These are phyloP conservation scores for Ogataea paradorogensis DNA, from an alignment of 805 yeast genomes.

Conservation along the genomic window DNA sequence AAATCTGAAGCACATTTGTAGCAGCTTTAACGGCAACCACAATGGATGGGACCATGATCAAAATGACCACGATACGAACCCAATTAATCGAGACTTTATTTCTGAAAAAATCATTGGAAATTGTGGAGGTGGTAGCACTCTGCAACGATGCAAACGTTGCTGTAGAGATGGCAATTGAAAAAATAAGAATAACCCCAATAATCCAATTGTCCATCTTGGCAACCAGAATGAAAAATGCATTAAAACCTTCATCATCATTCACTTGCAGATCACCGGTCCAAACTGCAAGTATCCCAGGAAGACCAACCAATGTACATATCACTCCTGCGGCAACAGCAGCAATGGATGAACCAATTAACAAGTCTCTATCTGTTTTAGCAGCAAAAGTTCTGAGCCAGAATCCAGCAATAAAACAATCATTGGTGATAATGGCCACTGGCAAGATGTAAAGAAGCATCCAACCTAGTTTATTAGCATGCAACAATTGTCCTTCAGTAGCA, in stretches of 20 bases:
- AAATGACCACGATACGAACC: conserved; percentile 65
- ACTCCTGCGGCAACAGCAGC: conserved; percentile 67
- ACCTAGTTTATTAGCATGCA: conserved; percentile 68
- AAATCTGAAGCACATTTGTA: conserved; percentile 78
- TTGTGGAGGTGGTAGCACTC: conserved; percentile 82
- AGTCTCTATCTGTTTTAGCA: conserved; percentile 70
- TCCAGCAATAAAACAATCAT: conserved; percentile 86
- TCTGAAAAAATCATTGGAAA: conserved; percentile 86
- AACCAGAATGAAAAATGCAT: conserved; percentile 71
- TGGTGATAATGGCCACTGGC: conserved; percentile 82
- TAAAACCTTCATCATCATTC: conserved; percentile 53
- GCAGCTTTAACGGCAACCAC: conserved; percentile 83
- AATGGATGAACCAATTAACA: conserved; percentile 69
- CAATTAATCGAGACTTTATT: conserved; percentile 67
- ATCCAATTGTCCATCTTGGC: conserved; percentile 81
- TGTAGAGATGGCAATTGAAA: conserved; percentile 70
- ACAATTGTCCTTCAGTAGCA: conserved; percentile 62
- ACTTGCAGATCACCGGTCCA: conserved; percentile 75
- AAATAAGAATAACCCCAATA: conserved; percentile 76
- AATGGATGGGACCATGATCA: conserved; percentile 82
- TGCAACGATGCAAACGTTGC: conserved; percentile 89
- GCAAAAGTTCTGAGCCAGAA: conserved; percentile 96
- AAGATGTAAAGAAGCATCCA: conserved; percentile 88
- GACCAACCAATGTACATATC: conserved; percentile 70
- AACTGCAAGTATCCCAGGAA: conserved; percentile 83